Base-by-base conservation (phyloP, 1,284 basidiomycete species). In the Cryptococcus sp. region DNA sequence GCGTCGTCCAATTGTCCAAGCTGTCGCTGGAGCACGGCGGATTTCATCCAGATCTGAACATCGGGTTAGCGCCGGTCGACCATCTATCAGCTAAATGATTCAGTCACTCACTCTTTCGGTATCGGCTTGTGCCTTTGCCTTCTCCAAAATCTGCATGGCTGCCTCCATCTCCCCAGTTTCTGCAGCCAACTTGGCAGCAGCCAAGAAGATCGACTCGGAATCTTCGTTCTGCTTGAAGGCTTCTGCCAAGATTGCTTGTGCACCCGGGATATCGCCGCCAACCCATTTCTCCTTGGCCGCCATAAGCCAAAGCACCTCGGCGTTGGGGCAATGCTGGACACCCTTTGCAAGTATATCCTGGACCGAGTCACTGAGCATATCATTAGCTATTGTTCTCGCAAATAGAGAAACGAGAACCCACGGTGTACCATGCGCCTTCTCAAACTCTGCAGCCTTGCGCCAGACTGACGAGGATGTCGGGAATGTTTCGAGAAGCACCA, bases 261-360 rank as follows among this genome's bases (percentile, higher is more conserved):
- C 92, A 15, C 87, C 89, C 1, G 87, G 84, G 11, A 98, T 88
- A 70, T 99, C 91, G 8, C 90, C 89, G 10, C 86, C 85, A 11
- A 91, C 74, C 91, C 93, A 95, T 72, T 91, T 91, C 80, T 97
- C 93, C 78, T 96, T 94, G 3, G 95, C 95, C 55, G 89, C 87
- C 90, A 96, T 94, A 46, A 99, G 84, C 95, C 96, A 99, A 1
- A 99, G 81, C 0, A 92, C 88, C 76, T 99, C 95, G 1, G 93
- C 93, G 65, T 93, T 90, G 1, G 95, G 94, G 71, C 92, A 95
- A 72, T 89, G 86, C 55, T 88, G 82, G 19, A 95, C 91, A 0
- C 94, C 93, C 44, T 87, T 85, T 51, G 83, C 83, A 41, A 98
- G 83, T 1, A 98, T 84, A 1, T 86, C 86, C 67, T 92, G 86